Evolutionary conservation across 2,329 filamentous ascomycete genomes (phyloP).

Genomic region (Metarhizium anisopliae): DNA sequence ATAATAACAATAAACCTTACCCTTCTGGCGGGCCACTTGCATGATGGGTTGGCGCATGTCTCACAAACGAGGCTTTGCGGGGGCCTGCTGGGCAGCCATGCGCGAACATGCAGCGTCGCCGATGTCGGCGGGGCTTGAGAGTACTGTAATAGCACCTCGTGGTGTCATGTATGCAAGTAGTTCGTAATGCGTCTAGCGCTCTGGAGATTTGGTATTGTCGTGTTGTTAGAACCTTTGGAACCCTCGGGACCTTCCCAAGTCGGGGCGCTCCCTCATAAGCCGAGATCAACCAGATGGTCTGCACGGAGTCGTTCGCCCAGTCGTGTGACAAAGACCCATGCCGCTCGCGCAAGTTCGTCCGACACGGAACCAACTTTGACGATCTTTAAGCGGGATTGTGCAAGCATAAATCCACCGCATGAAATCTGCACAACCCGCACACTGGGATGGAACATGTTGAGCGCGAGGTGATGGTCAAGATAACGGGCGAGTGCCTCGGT

Average conservation of each 20-base stretch:
- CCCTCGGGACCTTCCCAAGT: not conserved
- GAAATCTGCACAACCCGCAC: slow-evolving; percentile 44
- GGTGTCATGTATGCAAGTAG: too few species aligned
- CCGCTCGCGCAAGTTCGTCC: slow-evolving; percentile 22
- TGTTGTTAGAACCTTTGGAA: not conserved
- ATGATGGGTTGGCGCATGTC: not conserved
- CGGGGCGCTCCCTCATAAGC: slow-evolving; percentile 1
- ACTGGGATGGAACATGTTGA: slow-evolving; percentile 47
- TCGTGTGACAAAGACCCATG: slow-evolving; percentile 29
- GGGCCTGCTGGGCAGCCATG: not conserved
- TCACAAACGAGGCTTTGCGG: not conserved
- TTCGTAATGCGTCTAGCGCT: too few species aligned
- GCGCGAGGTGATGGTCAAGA: slow-evolving; percentile 40
- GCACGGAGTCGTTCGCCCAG: slow-evolving; percentile 24
- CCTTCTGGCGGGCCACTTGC: not conserved
- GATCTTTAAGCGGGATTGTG: slow-evolving; percentile 43
- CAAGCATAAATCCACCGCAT: slow-evolving; percentile 46
- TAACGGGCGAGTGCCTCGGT: slow-evolving; percentile 41
- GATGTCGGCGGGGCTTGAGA: not conserved
- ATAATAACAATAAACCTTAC: not conserved
- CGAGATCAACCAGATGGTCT: slow-evolving; percentile 10
- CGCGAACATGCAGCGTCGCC: not conserved
- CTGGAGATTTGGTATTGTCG: not conserved
- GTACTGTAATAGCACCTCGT: not conserved
- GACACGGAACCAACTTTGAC: slow-evolving; percentile 20